Base-by-base conservation (phyloP, 192 early-diverging fungal species). In the Fimicolochytrium jonesii region DNA sequence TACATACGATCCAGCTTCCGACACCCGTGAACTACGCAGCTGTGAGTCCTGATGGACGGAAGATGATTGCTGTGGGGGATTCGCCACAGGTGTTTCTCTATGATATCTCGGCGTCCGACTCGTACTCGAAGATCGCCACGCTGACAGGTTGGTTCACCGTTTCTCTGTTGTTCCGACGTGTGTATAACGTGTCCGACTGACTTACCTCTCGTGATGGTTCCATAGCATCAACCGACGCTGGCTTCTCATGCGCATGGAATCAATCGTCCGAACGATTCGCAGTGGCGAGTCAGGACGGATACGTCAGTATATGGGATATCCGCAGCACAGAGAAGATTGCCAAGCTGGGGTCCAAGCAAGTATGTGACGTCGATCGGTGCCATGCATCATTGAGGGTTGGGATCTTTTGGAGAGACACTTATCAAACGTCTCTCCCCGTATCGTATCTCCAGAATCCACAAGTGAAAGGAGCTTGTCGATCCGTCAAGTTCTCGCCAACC, bases 221-320 rank as follows among this genome's bases (percentile, higher is more conserved):
- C 45, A 3, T 70, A 76, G 92, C 86, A 0, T 80, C 85, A 9
- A 86, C 77, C 36, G 92, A 95, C 56, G 91, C 95, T 0, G 88
- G 90, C 7, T 98, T 96, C 61, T 94, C 91, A 6, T 95, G 93
- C 70, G 86, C 94, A 28, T 98, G 93, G 92, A 96, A 90, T 69
- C 92, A 93, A 55, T 76, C 86, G 15, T 92, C 90, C 1, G 90
- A 93, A 59, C 90, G 87, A 65, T 98, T 98, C 80, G 95, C 95
- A 0, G 93, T 98, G 1, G 93, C 93, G 10, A 93, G 87, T 72
- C 92, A 95, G 69, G 90, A 96, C 70, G 95, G 95, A 7, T 90
- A 72, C 59, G 92, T 93, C 6, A 88, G 84, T 43, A 90, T 98
- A 0, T 98, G 92, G 91, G 95, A 98, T 67, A 81, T 95, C 35